phyloP scores from a whole-genome alignment of 345 rosid genomes.

The Eucalyptus guilfoylei region DNA sequence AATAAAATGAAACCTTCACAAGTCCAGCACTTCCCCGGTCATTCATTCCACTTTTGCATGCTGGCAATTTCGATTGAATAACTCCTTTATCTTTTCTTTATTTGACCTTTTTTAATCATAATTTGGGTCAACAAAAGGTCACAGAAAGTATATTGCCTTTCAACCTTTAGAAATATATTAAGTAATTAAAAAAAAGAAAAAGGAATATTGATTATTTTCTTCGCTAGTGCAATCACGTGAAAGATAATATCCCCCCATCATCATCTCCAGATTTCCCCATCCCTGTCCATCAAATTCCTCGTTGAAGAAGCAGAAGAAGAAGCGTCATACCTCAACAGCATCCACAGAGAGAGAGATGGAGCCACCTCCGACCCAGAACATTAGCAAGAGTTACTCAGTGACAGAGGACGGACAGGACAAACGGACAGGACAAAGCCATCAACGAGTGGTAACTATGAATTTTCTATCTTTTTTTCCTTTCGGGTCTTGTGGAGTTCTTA shows the following conservation, averaged over 20 bases:
- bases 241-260: not conserved
- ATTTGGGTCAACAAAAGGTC: not conserved
- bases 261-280: not conserved
- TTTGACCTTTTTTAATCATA: not conserved
- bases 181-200: not conserved
- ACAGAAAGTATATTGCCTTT: not conserved
- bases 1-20: not conserved
- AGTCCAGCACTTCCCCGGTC: not conserved
- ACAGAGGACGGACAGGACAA: not conserved
- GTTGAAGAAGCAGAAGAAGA: not conserved
- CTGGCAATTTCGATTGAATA: not conserved
- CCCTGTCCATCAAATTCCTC: not conserved
- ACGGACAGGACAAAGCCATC: slow-evolving; percentile 1
- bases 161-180: not conserved
- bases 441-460: not conserved
- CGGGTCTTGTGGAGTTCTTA: not conserved
- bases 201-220: not conserved
- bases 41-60: not conserved
- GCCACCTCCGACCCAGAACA: slow-evolving; percentile 2
- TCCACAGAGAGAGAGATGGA: not conserved
- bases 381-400: not conserved
- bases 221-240: not conserved
- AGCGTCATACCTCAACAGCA: not conserved
- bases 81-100: not conserved
- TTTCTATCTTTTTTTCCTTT: not conserved